These are phyloP conservation scores for Verticillium nonalfalfae DNA, from an alignment of 2,329 filamentous ascomycete genomes.

Conservation along the genomic window DNA sequence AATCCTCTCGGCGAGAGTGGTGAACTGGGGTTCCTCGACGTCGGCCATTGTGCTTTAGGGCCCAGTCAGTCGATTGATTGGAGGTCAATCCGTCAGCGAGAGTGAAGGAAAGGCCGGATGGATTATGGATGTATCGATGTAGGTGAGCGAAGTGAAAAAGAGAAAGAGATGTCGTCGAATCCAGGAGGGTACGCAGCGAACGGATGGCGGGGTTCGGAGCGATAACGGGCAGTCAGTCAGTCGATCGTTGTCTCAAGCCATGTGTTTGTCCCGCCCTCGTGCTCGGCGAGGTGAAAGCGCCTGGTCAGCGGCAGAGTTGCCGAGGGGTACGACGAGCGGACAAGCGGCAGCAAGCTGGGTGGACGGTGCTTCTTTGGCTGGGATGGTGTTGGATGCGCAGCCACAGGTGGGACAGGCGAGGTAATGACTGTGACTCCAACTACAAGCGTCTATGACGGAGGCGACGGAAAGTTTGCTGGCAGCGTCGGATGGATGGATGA, in stretches of 20 bases:
- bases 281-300: neutral
- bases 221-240: neutral
- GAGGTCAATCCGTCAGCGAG: too few species aligned
- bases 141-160: neutral
- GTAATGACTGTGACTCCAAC: neutral
- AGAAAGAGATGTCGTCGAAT: neutral
- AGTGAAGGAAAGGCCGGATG: neutral
- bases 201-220: neutral
- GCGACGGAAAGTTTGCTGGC: neutral
- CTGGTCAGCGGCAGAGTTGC: neutral
- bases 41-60: constrained; percentile 43
- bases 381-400: neutral
- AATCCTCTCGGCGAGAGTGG: constrained; percentile 54
- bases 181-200: neutral
- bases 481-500: neutral
- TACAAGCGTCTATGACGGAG: neutral
- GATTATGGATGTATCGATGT: neutral
- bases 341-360: neutral
- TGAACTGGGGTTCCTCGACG: constrained; percentile 55
- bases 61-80: too few species aligned
- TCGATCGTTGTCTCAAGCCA: neutral
- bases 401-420: neutral
- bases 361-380: neutral
- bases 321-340: neutral
- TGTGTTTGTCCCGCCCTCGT: neutral